Base-by-base conservation (phyloP, 2,329 filamentous ascomycete genomes). In the Myriosclerotinia curreyana region DNA sequence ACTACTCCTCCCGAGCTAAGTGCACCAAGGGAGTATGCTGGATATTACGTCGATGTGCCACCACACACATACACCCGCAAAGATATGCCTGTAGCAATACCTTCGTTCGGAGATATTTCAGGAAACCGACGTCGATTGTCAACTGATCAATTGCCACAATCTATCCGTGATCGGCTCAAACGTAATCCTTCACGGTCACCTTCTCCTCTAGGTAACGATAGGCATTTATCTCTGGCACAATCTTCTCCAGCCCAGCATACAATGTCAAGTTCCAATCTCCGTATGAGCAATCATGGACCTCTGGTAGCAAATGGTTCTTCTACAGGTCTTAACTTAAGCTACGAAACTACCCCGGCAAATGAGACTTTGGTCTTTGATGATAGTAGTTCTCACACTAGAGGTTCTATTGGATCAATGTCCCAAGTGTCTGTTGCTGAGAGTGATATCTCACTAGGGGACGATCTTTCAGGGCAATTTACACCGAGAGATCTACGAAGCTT, bases 191-290 rank as follows among this genome's bases (percentile, higher is more conserved):
- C 74, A 22, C 64, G 74, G 52, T 76, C 74, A 15, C 74, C 73
- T 15, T 76, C 74, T 9, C 74, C 74, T n/a, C 67, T 75, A 46
- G 73, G 72, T 12, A 71, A 74, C 58, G 72, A 74, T 48, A 68
- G 71, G n/a, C 71, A 71, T 1, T 73, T 68, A 55, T 72, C 74
- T 4, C 68, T 67, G 15, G 62, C 69, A 28, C 66, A 69, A 50
- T 68, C 72, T 31, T 66, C 68, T 51, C 71, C 72, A 11, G 64
- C 66, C 14, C 71, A 71, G 46, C 72, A 74, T 36, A 65, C 69
- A 8, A 64, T 71, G 20, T 70, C 71, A 5, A 71, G 66, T 44
- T 67, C 65, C 14, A 72, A 72, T 64, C 63, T 73, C 34, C 70
- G 71, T 51, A 63, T 73, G 40, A 72, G 72, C 46, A 67, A 62